Evolutionary conservation across 192 early-diverging fungal genomes (phyloP).

Genomic region (Gamsiella multidivaricata): DNA sequence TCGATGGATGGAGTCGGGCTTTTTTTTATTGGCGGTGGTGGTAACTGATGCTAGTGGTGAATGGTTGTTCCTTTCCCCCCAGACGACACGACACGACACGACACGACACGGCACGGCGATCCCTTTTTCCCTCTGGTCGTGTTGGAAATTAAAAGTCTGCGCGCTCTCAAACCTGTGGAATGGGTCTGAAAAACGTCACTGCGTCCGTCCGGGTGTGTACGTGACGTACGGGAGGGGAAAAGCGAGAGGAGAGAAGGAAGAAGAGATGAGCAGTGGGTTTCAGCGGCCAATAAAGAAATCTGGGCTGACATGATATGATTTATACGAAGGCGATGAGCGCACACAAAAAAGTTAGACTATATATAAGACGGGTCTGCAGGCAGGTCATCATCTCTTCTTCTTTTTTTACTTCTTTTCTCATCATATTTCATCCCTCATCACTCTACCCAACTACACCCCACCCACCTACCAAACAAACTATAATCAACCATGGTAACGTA

Average conservation of each 20-base stretch:
- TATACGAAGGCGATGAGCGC: not conserved
- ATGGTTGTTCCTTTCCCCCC: not conserved
- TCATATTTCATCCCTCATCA: not conserved
- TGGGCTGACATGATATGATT: not conserved
- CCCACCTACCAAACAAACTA: not conserved
- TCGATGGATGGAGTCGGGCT: too few relatives aligned
- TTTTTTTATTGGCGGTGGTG: too few relatives aligned
- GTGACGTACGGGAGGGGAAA: not conserved
- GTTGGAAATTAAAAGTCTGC: too few relatives aligned
- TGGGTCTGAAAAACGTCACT: conserved; percentile 13
- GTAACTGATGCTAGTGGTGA: too few relatives aligned
- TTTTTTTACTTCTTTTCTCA: conserved; percentile 4
- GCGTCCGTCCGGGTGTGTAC: not conserved
- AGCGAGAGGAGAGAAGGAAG: not conserved
- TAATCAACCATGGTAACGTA: conserved; percentile 23
- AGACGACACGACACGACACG: too few relatives aligned
- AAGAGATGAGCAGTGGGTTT: not conserved
- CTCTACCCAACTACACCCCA: not conserved
- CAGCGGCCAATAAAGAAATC: not conserved
- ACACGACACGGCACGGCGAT: too few relatives aligned
- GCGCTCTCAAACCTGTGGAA: too few relatives aligned
- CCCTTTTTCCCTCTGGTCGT: too few relatives aligned
- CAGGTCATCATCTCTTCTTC: conserved; percentile 24
- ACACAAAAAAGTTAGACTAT: not conserved
- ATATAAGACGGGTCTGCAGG: too few relatives aligned